phyloP scores from a whole-genome alignment of 345 rosid genomes.

The Salix brachista region DNA sequence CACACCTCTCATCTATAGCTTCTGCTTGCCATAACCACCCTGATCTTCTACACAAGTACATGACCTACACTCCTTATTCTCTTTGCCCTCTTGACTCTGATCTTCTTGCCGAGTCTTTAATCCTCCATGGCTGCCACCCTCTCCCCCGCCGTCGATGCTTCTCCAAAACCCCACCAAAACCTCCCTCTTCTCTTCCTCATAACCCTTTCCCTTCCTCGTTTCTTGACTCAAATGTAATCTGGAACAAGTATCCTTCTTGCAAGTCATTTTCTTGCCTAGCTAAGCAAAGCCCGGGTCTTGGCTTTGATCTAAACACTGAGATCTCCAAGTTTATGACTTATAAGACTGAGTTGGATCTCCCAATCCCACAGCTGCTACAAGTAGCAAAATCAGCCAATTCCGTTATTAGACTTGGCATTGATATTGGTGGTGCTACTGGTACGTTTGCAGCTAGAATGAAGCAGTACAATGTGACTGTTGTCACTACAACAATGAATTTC shows the following conservation, averaged over 20 bases:
- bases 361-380: constrained; percentile 72
- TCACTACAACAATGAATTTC: constrained; percentile 89
- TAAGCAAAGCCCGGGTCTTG: constrained; percentile 45
- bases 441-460: constrained; percentile 87
- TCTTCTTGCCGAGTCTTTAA: constrained; percentile 76
- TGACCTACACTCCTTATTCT: constrained; percentile 81
- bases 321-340: constrained; percentile 46
- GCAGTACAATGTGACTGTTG: constrained; percentile 53
- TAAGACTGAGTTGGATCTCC: constrained; percentile 80
- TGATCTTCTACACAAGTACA: constrained; percentile 77
- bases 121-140: constrained; percentile 92
- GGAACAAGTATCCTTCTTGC: constrained; percentile 64
- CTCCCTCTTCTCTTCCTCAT: constrained; percentile 39
- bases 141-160: constrained; percentile 99
- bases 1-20: constrained; percentile 76
- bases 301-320: constrained; percentile 56
- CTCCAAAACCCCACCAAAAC: constrained; percentile 63
- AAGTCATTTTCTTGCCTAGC: constrained; percentile 66
- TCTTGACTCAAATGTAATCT: constrained; percentile 60
- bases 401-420: constrained; percentile 69
- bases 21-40: constrained; percentile 87
- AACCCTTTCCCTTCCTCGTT: constrained; percentile 55
- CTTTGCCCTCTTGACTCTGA: constrained; percentile 68
- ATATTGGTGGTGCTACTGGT: constrained; percentile 86
- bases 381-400: constrained; percentile 55